Base-by-base conservation (phyloP, 2,329 filamentous ascomycete genomes). In the Dendryphion nanum region DNA sequence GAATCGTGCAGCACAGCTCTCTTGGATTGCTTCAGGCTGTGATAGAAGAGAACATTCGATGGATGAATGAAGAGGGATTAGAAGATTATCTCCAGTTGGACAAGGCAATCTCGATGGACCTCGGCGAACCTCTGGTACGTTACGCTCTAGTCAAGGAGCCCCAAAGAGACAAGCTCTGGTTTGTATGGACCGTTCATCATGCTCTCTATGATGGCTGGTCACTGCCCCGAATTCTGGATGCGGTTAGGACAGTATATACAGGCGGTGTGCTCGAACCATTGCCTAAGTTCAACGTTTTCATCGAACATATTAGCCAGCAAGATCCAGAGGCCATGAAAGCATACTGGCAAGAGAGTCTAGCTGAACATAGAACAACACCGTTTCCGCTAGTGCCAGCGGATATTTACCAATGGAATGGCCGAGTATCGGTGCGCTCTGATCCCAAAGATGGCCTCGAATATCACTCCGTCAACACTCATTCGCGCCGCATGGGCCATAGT, bases 121-220 rank as follows among this genome's bases (percentile, higher is more conserved):
- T 26, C 8, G 8, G 8, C 23, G n/a, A 8, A 8, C 23, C 23
- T n/a, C n/a, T 26, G 23, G n/a, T 26, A 8, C 23, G 23, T 8
- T 26, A 8, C n/a, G 23, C 23, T n/a, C 23, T 26, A 8, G 23
- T 26, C 72, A 26, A 26, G 23, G 29, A 30, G 7, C 29, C 8
- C 8, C 7, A 8, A 30, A 15, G 29, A 8, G 8, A 16, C 15
- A 26, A 26, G 8, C 15, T 69, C 38, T 51, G 23, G 23, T 55
- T 78, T 15, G 40, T 76, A 6, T 59, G 94, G 1, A 89, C 86
- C 0, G 79, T 94, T 29, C 77, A 88, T 0, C 89, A 95, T 62
- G 86, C 88, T 2, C 72, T 94, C 15, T 95, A 95, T 47, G 89
- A 95, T 54, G 89, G 89, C 0, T 88, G 82, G 77, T 93, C 31